phyloP scores from a whole-genome alignment of 345 rosid genomes.

The Aquilaria sinensis region DNA sequence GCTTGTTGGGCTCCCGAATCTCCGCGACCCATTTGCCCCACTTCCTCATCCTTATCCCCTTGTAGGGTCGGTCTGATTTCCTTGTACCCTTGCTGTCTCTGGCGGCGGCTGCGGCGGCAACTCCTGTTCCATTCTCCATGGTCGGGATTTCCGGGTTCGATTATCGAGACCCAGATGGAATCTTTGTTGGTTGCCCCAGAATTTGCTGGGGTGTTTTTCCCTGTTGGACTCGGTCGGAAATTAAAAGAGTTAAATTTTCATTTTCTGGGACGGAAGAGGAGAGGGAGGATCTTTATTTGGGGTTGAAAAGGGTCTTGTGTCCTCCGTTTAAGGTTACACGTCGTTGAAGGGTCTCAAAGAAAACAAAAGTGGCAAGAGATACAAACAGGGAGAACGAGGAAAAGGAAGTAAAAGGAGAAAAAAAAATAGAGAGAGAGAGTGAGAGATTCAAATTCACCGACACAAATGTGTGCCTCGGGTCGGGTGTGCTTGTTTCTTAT shows the following conservation, averaged over 20 bases:
- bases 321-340: slow-evolving; percentile 13
- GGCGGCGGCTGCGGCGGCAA: slow-evolving; percentile 19
- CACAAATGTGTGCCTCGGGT: slow-evolving; percentile 33
- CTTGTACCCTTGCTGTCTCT: slow-evolving; percentile 18
- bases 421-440: slow-evolving; percentile 4
- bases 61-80: slow-evolving; percentile 56
- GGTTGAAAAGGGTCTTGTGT: slow-evolving; percentile 1
- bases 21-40: slow-evolving; percentile 99
- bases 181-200: not conserved
- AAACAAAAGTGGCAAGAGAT: not conserved
- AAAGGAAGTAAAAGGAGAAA: not conserved
- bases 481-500: slow-evolving; percentile 9
- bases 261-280: not conserved
- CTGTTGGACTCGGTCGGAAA: slow-evolving; percentile 16
- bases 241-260: not conserved
- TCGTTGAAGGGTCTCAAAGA: not conserved
- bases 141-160: too few species aligned
- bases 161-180: not conserved
- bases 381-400: not conserved
- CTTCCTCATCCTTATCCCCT: slow-evolving; percentile 99
- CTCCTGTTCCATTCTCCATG: slow-evolving; percentile 37
- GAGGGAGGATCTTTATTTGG: not conserved
- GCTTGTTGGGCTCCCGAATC: slow-evolving; percentile 93
- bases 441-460: slow-evolving; percentile 75
- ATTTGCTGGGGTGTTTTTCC: slow-evolving; percentile 8